Conservation (phyloP, 352 stramenopile species). For the Phytophthora rubi region DNA sequence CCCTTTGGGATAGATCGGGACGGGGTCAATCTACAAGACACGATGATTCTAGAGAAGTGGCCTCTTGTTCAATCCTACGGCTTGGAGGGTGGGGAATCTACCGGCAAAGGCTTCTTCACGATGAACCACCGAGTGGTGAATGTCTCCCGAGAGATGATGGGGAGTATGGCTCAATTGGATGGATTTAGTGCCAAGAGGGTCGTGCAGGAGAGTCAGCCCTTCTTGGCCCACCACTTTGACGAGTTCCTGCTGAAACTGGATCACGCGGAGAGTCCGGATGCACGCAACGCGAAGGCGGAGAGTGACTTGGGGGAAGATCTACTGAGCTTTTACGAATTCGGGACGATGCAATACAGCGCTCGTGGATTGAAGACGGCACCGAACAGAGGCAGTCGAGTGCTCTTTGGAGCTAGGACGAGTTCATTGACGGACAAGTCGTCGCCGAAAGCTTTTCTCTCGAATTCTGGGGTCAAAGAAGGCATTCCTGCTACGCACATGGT, state of each 20-base stretch:
- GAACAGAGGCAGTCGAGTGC: constrained; percentile 57
- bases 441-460: constrained; percentile 38
- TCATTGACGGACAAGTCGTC: constrained; percentile 42
- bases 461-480: constrained; percentile 28
- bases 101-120: constrained; percentile 71
- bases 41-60: constrained; percentile 77
- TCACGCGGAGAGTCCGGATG: constrained; percentile 56
- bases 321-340: constrained; percentile 83
- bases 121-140: constrained; percentile 80
- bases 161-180: constrained; percentile 56
- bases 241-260: constrained; percentile 79
- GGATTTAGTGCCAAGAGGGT: constrained; percentile 61
- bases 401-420: constrained; percentile 65
- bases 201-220: constrained; percentile 54
- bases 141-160: constrained; percentile 43
- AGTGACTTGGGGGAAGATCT: constrained; percentile 69
- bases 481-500: constrained; percentile 67
- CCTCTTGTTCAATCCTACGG: constrained; percentile 77
- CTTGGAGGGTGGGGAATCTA: constrained; percentile 44
- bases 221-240: constrained; percentile 65
- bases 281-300: constrained; percentile 51
- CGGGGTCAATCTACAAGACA: constrained; percentile 48
- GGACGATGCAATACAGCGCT: constrained; percentile 66
- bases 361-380: constrained; percentile 38
- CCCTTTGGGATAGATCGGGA: constrained; percentile 51